A percentile compares a stretch with the other conserved stretches of the same genome.
These are phyloP conservation scores for Fusarium stilboides DNA, from an alignment of 2,329 filamentous ascomycete genomes.

Conservation along the genomic window DNA sequence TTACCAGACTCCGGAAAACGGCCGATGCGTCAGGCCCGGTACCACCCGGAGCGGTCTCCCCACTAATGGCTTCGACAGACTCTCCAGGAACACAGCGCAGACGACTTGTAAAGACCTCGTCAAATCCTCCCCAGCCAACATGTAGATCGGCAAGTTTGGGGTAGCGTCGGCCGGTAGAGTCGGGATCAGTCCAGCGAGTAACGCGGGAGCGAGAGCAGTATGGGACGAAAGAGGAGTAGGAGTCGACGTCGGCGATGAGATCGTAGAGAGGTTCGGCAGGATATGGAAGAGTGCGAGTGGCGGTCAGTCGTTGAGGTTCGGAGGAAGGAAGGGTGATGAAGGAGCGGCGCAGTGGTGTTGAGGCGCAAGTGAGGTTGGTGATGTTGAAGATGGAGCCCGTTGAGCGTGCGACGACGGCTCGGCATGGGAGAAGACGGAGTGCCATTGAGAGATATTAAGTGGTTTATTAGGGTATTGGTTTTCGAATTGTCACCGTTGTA, in stretches of 20 bases:
- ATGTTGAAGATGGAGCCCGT: constrained; percentile 29
- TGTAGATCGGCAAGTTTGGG: constrained; percentile 84
- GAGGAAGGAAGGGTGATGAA: constrained; percentile 57
- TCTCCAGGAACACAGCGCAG: constrained; percentile 82
- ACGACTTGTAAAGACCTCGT: constrained; percentile 85
- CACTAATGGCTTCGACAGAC: constrained; percentile 84
- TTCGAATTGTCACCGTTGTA: neutral
- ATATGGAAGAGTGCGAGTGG: constrained; percentile 84
- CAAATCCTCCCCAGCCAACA: constrained; percentile 87
- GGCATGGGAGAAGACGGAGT: constrained; percentile 27
- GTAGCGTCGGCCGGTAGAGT: constrained; percentile 67
- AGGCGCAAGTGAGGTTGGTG: constrained; percentile 39
- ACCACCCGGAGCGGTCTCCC: constrained; percentile 65
- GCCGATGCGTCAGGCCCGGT: constrained; percentile 58
- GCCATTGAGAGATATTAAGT: constrained; percentile 33
- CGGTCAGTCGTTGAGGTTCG: constrained; percentile 75
- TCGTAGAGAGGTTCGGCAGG: constrained; percentile 79
- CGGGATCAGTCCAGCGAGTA: constrained; percentile 77
- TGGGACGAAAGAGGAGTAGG: constrained; percentile 90
- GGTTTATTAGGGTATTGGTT: neutral
- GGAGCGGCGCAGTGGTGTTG: constrained; percentile 54
- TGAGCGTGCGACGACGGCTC: constrained; percentile 33
- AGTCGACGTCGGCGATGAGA: constrained; percentile 89
- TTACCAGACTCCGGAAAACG: constrained; percentile 78
- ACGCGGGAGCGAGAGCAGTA: constrained; percentile 87